Conservation (phyloP, 306 rosid genomes). For the Astragalus glycyphyllos region DNA sequence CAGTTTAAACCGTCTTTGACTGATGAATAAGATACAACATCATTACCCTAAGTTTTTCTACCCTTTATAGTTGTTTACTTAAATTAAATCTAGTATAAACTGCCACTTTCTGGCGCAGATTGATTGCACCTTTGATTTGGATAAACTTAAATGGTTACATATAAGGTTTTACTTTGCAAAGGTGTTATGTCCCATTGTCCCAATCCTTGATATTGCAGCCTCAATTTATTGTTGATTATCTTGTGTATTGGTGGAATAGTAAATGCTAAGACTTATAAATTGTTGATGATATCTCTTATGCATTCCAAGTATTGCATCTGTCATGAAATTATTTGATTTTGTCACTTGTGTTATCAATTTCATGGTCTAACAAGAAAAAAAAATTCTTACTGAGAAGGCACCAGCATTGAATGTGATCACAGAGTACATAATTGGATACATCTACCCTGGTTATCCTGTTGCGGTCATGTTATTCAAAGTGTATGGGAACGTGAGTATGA, state of each 20-base stretch:
- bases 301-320: background rate
- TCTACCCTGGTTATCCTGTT: slow-evolving; percentile 87
- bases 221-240: too few species aligned
- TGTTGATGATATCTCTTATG: background rate
- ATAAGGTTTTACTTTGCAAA: too few species aligned
- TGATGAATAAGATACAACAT: too few species aligned
- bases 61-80: too few species aligned
- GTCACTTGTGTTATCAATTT: background rate
- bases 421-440: slow-evolving; percentile 77
- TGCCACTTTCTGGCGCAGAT: too few species aligned
- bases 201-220: too few species aligned
- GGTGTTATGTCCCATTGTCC: too few species aligned
- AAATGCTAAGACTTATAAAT: background rate
- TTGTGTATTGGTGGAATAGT: background rate
- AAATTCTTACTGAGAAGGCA: slow-evolving; percentile 42
- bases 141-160: background rate
- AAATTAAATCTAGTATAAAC: too few species aligned
- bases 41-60: too few species aligned
- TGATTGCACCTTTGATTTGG: too few species aligned
- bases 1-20: too few species aligned
- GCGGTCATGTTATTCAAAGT: slow-evolving; percentile 82
- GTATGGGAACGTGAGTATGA: slow-evolving; percentile 75
- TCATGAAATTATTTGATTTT: background rate
- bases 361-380: background rate
- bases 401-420: slow-evolving; percentile 74